A percentile compares a stretch with the other conserved stretches of the same genome.
These are phyloP conservation scores for Metschnikowia gelsemii DNA, from an alignment of 805 yeast species.

Conservation along the genomic window DNA sequence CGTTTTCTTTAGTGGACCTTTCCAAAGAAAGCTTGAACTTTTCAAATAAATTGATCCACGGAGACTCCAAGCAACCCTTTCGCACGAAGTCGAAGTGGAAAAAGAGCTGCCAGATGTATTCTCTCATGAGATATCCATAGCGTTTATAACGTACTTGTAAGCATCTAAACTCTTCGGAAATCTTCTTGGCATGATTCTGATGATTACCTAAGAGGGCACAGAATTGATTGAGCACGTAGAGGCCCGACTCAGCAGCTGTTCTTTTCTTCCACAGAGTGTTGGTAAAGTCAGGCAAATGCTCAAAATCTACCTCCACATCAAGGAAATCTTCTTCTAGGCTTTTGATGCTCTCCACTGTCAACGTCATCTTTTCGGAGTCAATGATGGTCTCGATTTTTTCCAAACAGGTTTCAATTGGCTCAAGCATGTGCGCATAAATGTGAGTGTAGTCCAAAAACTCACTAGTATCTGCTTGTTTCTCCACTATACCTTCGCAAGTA, in stretches of 20 bases:
- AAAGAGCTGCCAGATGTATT: slow-evolving; percentile 11
- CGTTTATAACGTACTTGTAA: slow-evolving; percentile 1
- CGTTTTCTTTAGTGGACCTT: slow-evolving; percentile 3
- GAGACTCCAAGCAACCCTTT: neutral
- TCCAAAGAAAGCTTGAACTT: slow-evolving; percentile 4
- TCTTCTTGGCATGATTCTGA: neutral
- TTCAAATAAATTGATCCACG: slow-evolving; percentile 2
- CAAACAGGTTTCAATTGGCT: slow-evolving; percentile 3
- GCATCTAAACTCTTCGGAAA: slow-evolving; percentile 1
- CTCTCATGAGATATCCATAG: slow-evolving; percentile 6
- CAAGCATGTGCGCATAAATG: slow-evolving; percentile 2
- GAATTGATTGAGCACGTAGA: slow-evolving; percentile 5
- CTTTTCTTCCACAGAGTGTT: slow-evolving; percentile 2
- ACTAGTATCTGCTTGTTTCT: slow-evolving; percentile 8
- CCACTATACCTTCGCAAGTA: slow-evolving; percentile 1
- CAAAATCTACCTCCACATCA: neutral
- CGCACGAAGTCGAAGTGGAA: slow-evolving; percentile 10
- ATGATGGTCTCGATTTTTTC: neutral
- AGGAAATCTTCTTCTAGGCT: neutral
- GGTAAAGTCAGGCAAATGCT: slow-evolving; percentile 4
- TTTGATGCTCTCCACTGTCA: neutral
- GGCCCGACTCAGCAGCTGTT: slow-evolving; percentile 2
- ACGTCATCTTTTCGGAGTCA: neutral
- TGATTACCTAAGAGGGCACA: slow-evolving; percentile 3
- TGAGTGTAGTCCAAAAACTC: slow-evolving; percentile 10